Base-by-base conservation (phyloP, 352 stramenopile species). In the Phytophthora rubi region DNA sequence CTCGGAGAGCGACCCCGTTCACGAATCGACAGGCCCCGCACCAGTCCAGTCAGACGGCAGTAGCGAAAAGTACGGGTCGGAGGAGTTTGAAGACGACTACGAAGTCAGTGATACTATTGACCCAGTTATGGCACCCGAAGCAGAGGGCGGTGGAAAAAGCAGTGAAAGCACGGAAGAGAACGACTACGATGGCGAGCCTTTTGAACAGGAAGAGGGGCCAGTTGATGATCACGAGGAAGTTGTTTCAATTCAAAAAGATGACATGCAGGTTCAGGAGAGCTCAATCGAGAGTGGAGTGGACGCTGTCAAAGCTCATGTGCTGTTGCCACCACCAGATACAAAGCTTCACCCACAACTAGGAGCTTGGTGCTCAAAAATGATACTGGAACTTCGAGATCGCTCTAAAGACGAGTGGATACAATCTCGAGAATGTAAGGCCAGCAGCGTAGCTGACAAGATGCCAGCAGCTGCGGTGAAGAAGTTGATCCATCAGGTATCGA, bases 21-120 rank as follows among this genome's bases (percentile, higher is more conserved):
- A 55, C 23, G 53, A 68, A 35, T 21, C 30, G 30, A 10, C 45
- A 26, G 44, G 12, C 18, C 57, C 26, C 33, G 47, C 10, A 1
- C 9, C 26, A 13, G 42, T 0, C 30, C 52, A 21, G 30, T 52
- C 48, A 15, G 28, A 35, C 5, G 71, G 62, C 21, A 49, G 53
- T 30, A 68, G 51, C 35, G 57, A 63, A 3, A 63, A 67, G 0
- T 72, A 72, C 32, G 48, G 15, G 0, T 72, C 53, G 18, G 52
- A 75, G 16, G 44, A 53, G 5, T 76, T 76, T 53, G 68, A 72
- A 72, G 57, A 61, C 6, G 57, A 71, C n/a, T 26, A 68, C 47
- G 51, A 68, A 42, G 28, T 15, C 10, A 26, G 3, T 28, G 16
- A 4, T 5, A 26, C n/a, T 8, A 6, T 5, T 47, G 47, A 1